Conservation (phyloP, 164 flowering plant genomes). For the Taxillus chinensis region DNA sequence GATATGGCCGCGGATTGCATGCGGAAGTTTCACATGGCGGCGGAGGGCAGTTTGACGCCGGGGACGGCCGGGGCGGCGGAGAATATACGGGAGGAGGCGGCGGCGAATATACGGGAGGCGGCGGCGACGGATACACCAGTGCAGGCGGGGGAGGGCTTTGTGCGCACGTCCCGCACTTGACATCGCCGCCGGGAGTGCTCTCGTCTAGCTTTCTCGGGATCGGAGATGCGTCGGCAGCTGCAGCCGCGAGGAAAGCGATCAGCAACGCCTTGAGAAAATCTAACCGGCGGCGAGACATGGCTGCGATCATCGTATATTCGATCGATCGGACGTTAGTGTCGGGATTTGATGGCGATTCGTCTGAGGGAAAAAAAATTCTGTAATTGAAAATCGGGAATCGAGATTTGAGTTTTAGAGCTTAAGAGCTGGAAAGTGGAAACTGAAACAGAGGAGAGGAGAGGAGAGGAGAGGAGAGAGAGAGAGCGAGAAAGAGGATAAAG, state of each 20-base stretch:
- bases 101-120: too few species aligned
- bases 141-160: background rate
- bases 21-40: background rate
- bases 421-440: too few species aligned
- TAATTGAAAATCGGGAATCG: too few species aligned
- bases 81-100: too few species aligned
- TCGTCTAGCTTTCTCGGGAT: background rate
- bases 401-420: too few species aligned
- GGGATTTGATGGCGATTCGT: too few species aligned
- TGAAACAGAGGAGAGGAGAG: too few species aligned
- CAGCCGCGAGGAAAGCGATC: background rate
- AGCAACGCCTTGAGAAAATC: background rate
- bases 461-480: too few species aligned
- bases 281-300: background rate
- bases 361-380: too few species aligned
- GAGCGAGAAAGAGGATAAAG: too few species aligned
- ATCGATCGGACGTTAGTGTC: background rate
- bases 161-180: background rate
- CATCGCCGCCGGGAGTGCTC: too few species aligned
- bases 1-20: background rate
- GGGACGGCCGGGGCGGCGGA: too few species aligned
- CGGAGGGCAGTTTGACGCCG: background rate
- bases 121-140: background rate
- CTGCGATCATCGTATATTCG: background rate
- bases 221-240: background rate